A percentile compares a stretch with the other conserved stretches of the same genome.
Evolutionary conservation across 768 basidiomycete genomes (phyloP).

Genomic region (Pulveroboletus frians): DNA sequence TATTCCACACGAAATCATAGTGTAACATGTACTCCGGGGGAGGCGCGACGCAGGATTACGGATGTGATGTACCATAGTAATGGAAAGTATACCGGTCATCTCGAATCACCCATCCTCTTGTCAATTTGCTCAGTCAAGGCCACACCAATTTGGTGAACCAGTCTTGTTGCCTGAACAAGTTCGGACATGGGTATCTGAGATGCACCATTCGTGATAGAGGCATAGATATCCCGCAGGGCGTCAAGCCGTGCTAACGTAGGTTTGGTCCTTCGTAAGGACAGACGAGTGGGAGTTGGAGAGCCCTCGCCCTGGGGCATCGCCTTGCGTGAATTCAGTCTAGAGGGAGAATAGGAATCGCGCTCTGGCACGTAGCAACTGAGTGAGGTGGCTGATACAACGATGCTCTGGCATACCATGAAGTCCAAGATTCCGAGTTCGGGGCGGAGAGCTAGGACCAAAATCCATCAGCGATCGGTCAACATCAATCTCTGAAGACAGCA

Average conservation of each 20-base stretch:
- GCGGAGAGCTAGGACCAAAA: constrained; percentile 8
- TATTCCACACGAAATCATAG: background rate
- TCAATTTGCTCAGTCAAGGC: constrained; percentile 43
- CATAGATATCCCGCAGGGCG: constrained; percentile 40
- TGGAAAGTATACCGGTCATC: constrained; percentile 1
- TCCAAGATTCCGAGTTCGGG: background rate
- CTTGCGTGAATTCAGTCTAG: background rate
- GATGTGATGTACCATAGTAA: constrained; percentile 35
- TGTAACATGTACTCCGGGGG: constrained; percentile 2
- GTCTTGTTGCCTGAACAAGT: constrained; percentile 40
- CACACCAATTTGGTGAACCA: constrained; percentile 44
- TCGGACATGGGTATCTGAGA: constrained; percentile 49
- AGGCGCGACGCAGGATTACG: constrained; percentile 32
- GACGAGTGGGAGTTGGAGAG: constrained; percentile 5
- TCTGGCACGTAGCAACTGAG: background rate
- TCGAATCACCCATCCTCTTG: constrained; percentile 28
- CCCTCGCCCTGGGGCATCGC: constrained; percentile 8
- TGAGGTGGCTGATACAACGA: background rate
- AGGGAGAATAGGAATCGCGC: background rate
- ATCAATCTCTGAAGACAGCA: constrained; percentile 14
- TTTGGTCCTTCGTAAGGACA: constrained; percentile 33
- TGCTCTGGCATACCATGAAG: constrained; percentile 8
- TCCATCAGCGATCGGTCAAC: constrained; percentile 19
- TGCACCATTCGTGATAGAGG: constrained; percentile 36
- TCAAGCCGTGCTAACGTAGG: constrained; percentile 41